Evolutionary conservation across 768 basidiomycete genomes (phyloP).

Genomic region (Termitomyces sp.): DNA sequence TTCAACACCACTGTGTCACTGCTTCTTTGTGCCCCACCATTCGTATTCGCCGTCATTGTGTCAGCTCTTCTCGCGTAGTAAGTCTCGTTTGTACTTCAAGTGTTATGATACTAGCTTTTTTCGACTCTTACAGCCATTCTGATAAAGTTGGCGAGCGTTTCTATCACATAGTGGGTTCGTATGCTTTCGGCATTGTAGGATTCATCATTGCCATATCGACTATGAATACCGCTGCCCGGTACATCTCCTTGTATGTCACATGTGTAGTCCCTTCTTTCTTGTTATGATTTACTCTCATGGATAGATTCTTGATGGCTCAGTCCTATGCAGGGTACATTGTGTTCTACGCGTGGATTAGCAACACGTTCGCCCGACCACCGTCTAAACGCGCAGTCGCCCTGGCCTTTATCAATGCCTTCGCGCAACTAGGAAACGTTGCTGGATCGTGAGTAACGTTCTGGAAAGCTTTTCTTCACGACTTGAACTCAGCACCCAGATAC

Average conservation of each 20-base stretch:
- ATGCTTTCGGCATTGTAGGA: slow-evolving; percentile 58
- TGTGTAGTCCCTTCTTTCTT: not conserved
- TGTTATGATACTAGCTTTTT: not conserved
- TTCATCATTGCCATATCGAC: slow-evolving; percentile 62
- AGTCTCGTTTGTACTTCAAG: not conserved
- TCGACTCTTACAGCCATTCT: slow-evolving; percentile 45
- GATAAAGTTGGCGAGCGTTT: slow-evolving; percentile 68
- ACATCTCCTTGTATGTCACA: slow-evolving; percentile 50
- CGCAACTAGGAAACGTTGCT: slow-evolving; percentile 77
- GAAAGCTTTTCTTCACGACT: not conserved
- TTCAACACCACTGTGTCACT: slow-evolving; percentile 59
- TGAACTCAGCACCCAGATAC: slow-evolving; percentile 32
- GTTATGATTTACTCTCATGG: not conserved
- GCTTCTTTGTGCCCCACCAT: slow-evolving; percentile 52
- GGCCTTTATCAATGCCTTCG: slow-evolving; percentile 76
- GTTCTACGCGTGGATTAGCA: slow-evolving; percentile 50
- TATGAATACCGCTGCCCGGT: slow-evolving; percentile 56
- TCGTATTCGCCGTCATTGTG: slow-evolving; percentile 53
- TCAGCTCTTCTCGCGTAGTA: slow-evolving; percentile 50
- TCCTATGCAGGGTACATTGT: slow-evolving; percentile 69
- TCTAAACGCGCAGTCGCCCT: slow-evolving; percentile 88
- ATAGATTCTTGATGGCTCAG: slow-evolving; percentile 73
- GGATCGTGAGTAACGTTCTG: slow-evolving; percentile 56
- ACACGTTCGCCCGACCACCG: slow-evolving; percentile 54
- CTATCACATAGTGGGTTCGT: slow-evolving; percentile 51